Evolutionary conservation across 768 basidiomycete species (phyloP), one percentile per base, ranked within the genome.

Genomic region (Russula virescens): DNA sequence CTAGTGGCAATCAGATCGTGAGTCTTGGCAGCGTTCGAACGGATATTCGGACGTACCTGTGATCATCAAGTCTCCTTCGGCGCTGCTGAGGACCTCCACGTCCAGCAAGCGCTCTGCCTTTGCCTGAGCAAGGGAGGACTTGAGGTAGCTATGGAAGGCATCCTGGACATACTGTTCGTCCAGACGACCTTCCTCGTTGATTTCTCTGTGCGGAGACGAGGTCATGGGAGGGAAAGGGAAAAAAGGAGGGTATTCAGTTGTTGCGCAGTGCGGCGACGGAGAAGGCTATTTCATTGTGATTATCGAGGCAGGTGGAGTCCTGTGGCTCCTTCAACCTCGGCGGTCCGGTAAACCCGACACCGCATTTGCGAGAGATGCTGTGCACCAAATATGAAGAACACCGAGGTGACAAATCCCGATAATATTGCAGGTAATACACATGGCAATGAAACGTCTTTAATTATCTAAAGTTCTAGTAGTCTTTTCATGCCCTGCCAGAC

Each of bases 401-500:
- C 31, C 31, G 31, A 31, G 31, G 31, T 31, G 8, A 31, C 31
- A 3, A 31, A 31, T 31, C 31, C 31, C 8, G 8, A 31, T 31
- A 31, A 31, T 31, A 31, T 31, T 31, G 31, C 31, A 31, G 8
- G 31, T 31, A 31, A 31, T 31, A 31, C 31, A 40, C 38, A n/a
- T n/a, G n/a, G n/a, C 7, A 43, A 19, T 43, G 42, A 43, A 43
- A 19, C 18, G 42, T 38, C 34, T 10, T 35, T 35, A 8, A 43
- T 18, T 19, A 11, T 63, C 76, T 73, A 73, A 70, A 73, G 64
- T 13, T 64, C 73, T 26, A 75, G 53, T 38, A 86, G 53, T 50
- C 84, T 75, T 75, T 90, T 90, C 70, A 83, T 80, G 63, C 83
- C 78, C 72, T 94, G 89, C 94, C 94, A 97, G n/a, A 88, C 88